Conservation (phyloP, 2,329 filamentous ascomycete species). For the Domatiomyces catenatus region DNA sequence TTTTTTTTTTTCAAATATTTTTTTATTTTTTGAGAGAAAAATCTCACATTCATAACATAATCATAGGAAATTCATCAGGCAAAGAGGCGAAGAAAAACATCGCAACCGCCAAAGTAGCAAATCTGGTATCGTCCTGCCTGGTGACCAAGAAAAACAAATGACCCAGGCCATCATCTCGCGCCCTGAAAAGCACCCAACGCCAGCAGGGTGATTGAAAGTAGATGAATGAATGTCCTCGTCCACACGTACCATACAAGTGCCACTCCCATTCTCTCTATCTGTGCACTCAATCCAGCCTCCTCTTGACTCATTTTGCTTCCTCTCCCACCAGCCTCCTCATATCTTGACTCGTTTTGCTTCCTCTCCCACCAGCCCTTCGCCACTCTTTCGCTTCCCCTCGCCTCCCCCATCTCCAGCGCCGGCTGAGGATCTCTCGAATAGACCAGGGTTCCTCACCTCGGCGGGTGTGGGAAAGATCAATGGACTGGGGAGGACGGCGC, state of each 20-base stretch:
- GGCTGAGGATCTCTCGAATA: not conserved
- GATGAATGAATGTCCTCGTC: too few species aligned
- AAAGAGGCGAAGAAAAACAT: too few species aligned
- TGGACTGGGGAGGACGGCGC: slow-evolving; percentile 79
- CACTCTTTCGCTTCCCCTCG: not conserved
- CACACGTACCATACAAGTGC: too few species aligned
- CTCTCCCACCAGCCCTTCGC: not conserved
- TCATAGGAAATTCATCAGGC: too few species aligned
- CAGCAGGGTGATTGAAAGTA: too few species aligned
- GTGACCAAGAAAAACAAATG: not conserved
- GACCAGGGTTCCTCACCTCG: not conserved
- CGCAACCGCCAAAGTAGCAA: not conserved
- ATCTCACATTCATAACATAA: too few species aligned
- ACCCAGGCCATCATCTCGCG: too few species aligned
- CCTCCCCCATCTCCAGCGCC: not conserved
- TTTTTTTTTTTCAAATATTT: too few species aligned
- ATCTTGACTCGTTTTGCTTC: not conserved
- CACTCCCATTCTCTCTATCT: not conserved
- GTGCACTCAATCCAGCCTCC: too few species aligned
- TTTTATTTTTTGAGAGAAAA: too few species aligned
- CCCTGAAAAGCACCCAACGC: too few species aligned
- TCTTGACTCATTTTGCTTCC: not conserved
- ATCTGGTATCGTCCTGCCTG: not conserved
- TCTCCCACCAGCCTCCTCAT: not conserved
- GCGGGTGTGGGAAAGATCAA: slow-evolving; percentile 78